phyloP scores from a whole-genome alignment of 2,329 filamentous ascomycete genomes.

The Biscogniauxia mediterranea region DNA sequence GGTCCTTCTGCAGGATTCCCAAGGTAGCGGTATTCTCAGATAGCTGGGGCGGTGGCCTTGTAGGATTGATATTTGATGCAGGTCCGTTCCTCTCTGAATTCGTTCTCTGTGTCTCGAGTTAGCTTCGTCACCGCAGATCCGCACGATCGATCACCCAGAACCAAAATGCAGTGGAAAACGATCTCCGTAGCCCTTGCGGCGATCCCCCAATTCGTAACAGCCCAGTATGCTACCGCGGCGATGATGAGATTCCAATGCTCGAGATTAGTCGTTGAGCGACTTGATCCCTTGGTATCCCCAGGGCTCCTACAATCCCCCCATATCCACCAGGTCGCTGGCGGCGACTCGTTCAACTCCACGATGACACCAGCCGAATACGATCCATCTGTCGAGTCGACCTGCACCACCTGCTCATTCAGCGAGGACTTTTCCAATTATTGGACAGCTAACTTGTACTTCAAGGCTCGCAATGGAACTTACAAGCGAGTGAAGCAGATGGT shows the following conservation, averaged over 20 bases:
- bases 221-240: not conserved
- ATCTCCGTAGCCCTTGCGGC: not conserved
- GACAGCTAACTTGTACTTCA: slow-evolving; percentile 35
- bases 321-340: slow-evolving; percentile 24
- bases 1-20: not conserved
- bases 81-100: not conserved
- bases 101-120: not conserved
- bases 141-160: not conserved
- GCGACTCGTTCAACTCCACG: slow-evolving; percentile 25
- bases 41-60: not conserved
- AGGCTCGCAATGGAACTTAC: slow-evolving; percentile 32
- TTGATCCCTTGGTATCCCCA: slow-evolving; percentile 24
- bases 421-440: slow-evolving; percentile 37
- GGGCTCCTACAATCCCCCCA: slow-evolving; percentile 20
- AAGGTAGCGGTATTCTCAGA: not conserved
- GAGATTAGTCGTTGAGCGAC: slow-evolving; percentile 23
- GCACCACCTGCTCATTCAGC: slow-evolving; percentile 37
- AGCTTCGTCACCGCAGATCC: not conserved
- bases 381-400: slow-evolving; percentile 27
- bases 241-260: slow-evolving; percentile 21
- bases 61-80: not conserved
- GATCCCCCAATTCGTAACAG: not conserved
- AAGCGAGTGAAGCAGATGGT: slow-evolving; percentile 36
- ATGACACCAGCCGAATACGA: slow-evolving; percentile 22
- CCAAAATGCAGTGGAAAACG: not conserved